Evolutionary conservation across 139 green algal genomes (phyloP).

Genomic region (Pleodorina starrii): DNA sequence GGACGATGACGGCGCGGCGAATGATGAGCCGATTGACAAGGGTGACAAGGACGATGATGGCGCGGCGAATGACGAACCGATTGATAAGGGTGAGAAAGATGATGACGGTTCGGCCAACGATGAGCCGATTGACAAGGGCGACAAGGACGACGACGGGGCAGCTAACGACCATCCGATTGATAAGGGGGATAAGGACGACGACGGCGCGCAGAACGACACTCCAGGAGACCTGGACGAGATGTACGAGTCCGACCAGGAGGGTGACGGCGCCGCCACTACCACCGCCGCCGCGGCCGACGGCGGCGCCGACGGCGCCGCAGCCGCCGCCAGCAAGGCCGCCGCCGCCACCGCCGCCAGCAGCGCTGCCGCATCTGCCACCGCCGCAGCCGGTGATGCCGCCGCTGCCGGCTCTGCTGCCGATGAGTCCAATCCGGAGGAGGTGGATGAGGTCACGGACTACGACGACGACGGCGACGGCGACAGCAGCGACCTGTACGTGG

Average conservation of each 20-base stretch:
- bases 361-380: neutral
- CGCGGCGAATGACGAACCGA: neutral
- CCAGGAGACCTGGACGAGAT: neutral
- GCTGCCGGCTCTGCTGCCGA: neutral
- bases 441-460: conserved; percentile 10
- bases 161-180: neutral
- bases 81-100: neutral
- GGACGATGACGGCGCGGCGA: neutral
- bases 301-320: neutral
- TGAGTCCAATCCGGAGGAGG: neutral
- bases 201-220: neutral
- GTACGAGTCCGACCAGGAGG: neutral
- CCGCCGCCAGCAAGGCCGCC: neutral
- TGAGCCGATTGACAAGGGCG: neutral
- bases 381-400: neutral
- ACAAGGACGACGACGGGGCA: neutral
- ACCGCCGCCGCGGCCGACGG: neutral
- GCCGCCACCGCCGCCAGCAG: neutral
- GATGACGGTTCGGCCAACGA: neutral
- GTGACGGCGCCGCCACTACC: neutral
- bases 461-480: neutral
- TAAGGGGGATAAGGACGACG: neutral
- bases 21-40: neutral
- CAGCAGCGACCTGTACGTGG: neutral
- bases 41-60: neutral